Evolutionary conservation across 495 filamentous ascomycete species (phyloP), one percentile per base, ranked within the genome.

Genomic region (Penicillium diatomitis): DNA sequence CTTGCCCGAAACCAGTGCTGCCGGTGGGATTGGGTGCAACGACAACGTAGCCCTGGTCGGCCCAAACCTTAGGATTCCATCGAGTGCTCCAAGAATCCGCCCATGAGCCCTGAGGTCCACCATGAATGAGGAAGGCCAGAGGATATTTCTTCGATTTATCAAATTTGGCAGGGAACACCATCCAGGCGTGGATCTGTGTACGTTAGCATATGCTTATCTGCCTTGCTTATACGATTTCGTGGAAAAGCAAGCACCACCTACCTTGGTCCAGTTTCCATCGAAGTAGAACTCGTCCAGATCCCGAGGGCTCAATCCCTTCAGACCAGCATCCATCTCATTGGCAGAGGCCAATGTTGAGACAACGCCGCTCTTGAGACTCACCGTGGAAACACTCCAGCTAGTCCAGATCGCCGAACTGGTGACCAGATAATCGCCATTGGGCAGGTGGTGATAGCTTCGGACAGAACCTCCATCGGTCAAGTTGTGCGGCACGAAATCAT

Each of bases 11-110:
- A 2, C 75, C 74, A 39, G 71, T 70, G 48, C 64, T 69, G 32
- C 75, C 77, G 7, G 77, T 78, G 0, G 71, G 71, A 50, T 80
- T 80, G 0, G 76, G 75, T 2, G 69, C 68, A 41, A 79, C 62
- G 27, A 79, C 76, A 38, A 80, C 68, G 50, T 79, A 80, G 38
- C 76, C 77, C 57, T 80, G 75, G 46, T 80, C 77, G 10, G 77
- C 77, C 49, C 71, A 78, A 42, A 74, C 68, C 47, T 73, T 74
- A 32, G 60, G 64, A 52, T 78, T 79, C 72, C 73, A 79, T 2
- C 73, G 60, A 5, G 58, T 71, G 47, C 64, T 70, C 77, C 77
- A 80, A 12, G 60, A 66, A 55, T 79, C 67, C 10, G 47, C 54
- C 68, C 71, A 76, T 9, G 69, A 62, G 32, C 70, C 63, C 56